Percentiles rank a stretch among this genome's conserved stretches.
These are phyloP conservation scores for Begonia peltatifolia DNA, from an alignment of 306 rosid species.

Conservation along the genomic window DNA sequence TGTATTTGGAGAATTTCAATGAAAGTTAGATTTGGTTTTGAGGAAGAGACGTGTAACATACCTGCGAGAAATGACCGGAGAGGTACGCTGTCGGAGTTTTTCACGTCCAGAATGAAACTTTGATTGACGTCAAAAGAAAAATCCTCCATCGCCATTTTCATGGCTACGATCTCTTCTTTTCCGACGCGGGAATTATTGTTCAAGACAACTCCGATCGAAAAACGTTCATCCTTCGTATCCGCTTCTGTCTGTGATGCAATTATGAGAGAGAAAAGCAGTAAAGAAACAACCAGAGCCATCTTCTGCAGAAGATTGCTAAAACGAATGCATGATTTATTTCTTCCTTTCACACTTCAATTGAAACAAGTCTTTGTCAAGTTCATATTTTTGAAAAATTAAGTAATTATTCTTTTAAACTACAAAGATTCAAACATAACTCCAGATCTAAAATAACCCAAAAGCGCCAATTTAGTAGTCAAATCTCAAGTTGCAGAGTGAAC, in stretches of 20 bases:
- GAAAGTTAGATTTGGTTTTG: neutral
- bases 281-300: neutral
- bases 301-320: neutral
- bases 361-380: no score
- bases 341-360: no score
- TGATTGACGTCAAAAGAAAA: conserved; percentile 10
- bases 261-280: neutral
- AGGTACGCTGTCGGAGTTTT: conserved; percentile 22
- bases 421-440: no score
- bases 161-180: conserved; percentile 34
- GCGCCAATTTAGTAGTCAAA: no score
- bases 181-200: conserved; percentile 26
- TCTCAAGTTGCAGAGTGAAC: no score
- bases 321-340: no score
- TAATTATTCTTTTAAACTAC: no score
- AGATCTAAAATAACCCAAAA: no score
- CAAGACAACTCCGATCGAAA: conserved; percentile 20
- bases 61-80: conserved; percentile 31
- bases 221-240: neutral
- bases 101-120: conserved; percentile 11
- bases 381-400: no score
- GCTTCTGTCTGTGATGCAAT: neutral
- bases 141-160: conserved; percentile 29
- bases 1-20: neutral
- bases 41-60: neutral